Percentiles rank a stretch among this genome's conserved stretches.
phyloP scores from a whole-genome alignment of 345 rosid species.

The Populus nigra region DNA sequence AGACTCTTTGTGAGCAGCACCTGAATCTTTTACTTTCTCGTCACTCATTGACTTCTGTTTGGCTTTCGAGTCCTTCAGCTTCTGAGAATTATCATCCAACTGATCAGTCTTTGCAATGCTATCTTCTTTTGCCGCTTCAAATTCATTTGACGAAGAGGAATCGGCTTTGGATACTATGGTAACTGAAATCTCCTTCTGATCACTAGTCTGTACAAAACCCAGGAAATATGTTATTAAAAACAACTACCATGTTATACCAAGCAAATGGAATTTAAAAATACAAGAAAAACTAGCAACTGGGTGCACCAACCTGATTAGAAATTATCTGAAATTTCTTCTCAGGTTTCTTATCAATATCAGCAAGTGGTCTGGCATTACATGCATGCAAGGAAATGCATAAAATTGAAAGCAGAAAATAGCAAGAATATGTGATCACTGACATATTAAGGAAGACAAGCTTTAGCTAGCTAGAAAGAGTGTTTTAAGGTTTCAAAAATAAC shows the following conservation, averaged over 20 bases:
- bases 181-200: constrained; percentile 12
- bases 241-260: not conserved
- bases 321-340: constrained; percentile 25
- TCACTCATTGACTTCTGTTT: constrained; percentile 9
- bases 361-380: constrained; percentile 50
- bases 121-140: constrained; percentile 16
- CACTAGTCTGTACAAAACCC: constrained; percentile 9
- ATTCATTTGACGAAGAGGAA: constrained; percentile 11
- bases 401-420: constrained; percentile 33
- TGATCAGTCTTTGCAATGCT: not conserved
- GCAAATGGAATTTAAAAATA: not conserved
- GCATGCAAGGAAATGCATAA: constrained; percentile 39
- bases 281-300: not conserved
- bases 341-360: constrained; percentile 18
- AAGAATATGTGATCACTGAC: constrained; percentile 23
- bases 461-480: not conserved
- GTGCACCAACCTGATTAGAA: constrained; percentile 27
- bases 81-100: not conserved
- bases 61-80: constrained; percentile 1
- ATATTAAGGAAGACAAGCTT: constrained; percentile 11
- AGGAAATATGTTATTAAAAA: not conserved
- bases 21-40: constrained; percentile 18
- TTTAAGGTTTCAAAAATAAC: not conserved
- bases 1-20: constrained; percentile 18
- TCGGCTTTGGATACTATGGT: constrained; percentile 4